phyloP scores from a whole-genome alignment of 257 asterid species.

The Craterostigma plantagineum region DNA sequence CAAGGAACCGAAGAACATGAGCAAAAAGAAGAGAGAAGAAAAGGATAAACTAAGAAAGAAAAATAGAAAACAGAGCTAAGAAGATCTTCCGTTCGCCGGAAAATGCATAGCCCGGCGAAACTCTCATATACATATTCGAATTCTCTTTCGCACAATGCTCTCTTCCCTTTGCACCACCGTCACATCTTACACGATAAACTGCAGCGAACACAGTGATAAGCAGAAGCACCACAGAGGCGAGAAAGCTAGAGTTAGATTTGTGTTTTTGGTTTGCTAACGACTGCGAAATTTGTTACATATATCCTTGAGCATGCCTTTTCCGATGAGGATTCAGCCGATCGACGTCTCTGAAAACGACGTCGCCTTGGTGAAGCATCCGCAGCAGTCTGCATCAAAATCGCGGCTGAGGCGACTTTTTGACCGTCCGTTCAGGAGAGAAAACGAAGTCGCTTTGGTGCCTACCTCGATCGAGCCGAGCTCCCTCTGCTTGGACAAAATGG shows the following conservation, averaged over 20 bases:
- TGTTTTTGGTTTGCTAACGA: no score
- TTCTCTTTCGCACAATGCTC: conserved; percentile 10
- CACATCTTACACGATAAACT: no score
- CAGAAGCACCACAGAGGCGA: no score
- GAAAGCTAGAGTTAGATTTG: no score
- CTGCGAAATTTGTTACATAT: no score
- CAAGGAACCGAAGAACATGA: conserved; percentile 13
- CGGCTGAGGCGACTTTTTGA: conserved; percentile 80
- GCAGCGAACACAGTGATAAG: no score
- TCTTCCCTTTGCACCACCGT: no score
- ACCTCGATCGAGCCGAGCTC: conserved; percentile 76
- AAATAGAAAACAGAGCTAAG: background rate
- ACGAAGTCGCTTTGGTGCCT: conserved; percentile 11
- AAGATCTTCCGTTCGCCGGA: conserved; percentile 22
- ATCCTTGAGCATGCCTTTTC: conserved; percentile 23
- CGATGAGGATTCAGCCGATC: conserved; percentile 65
- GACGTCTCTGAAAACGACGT: conserved; percentile 34
- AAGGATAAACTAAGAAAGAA: no score
- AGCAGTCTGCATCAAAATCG: conserved; percentile 55
- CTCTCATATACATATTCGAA: conserved; percentile 3
- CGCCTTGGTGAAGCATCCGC: conserved; percentile 2
- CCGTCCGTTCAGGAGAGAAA: conserved; percentile 51
- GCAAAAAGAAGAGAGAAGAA: conserved; percentile 7
- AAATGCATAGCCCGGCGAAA: conserved; percentile 14
- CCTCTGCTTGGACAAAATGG: conserved; percentile 63